These are phyloP conservation scores for Candida sp. DNA, from an alignment of 1,139 yeast species.

Conservation along the genomic window DNA sequence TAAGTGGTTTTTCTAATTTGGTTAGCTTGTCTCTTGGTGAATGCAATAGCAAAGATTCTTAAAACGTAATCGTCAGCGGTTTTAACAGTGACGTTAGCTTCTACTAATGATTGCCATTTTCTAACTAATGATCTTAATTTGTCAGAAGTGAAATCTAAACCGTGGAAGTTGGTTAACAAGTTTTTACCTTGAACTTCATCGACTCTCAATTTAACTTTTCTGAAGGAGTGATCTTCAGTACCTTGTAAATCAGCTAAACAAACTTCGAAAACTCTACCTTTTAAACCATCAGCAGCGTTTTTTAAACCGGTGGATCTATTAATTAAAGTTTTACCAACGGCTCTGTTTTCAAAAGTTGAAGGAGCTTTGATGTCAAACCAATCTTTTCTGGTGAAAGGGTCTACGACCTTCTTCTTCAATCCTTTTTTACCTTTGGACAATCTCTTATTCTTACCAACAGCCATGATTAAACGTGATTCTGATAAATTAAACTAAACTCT, in stretches of 20 bases:
- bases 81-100: constrained; percentile 45
- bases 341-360: constrained; percentile 43
- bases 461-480: constrained; percentile 20
- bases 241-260: constrained; percentile 46
- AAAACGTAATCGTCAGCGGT: constrained; percentile 44
- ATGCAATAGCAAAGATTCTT: constrained; percentile 45
- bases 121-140: constrained; percentile 45
- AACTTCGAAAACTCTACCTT: constrained; percentile 46
- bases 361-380: constrained; percentile 50
- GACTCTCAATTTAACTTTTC: constrained; percentile 47
- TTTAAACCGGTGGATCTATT: constrained; percentile 50
- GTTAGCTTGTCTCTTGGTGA: constrained; percentile 48
- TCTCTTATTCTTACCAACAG: constrained; percentile 50
- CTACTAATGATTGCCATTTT: constrained; percentile 48
- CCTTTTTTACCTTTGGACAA: constrained; percentile 48
- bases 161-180: constrained; percentile 49
- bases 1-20: constrained; percentile 45
- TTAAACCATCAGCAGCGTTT: constrained; percentile 49
- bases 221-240: constrained; percentile 45
- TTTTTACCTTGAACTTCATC: constrained; percentile 48
- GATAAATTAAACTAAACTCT: neutral
- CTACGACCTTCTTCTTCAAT: constrained; percentile 50
- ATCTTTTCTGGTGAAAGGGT: constrained; percentile 46
- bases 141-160: constrained; percentile 43
- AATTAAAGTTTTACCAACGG: constrained; percentile 46